Evolutionary conservation across 495 filamentous ascomycete species (phyloP).

Genomic region (Xylaria palmicola): DNA sequence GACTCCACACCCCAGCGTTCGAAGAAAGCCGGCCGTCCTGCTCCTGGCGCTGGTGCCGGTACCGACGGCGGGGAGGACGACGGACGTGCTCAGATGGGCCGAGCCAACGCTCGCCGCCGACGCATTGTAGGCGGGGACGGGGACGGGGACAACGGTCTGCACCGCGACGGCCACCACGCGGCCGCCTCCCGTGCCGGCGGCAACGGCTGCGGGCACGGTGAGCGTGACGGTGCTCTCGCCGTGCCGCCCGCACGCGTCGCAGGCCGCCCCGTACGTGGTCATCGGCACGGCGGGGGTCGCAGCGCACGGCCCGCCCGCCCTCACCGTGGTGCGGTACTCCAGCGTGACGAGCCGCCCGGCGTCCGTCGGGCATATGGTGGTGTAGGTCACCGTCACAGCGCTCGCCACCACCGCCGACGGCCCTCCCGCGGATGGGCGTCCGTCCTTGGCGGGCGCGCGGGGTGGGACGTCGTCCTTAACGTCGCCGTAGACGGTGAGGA

Average conservation of each 20-base stretch:
- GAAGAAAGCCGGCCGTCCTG: background rate
- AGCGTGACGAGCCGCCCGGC: slow-evolving; percentile 14
- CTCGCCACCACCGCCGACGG: background rate
- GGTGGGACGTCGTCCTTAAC: slow-evolving; percentile 11
- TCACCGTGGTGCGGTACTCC: slow-evolving; percentile 23
- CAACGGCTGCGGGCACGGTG: slow-evolving; percentile 17
- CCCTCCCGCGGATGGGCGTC: background rate
- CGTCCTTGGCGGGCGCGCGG: slow-evolving; percentile 22
- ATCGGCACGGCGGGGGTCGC: slow-evolving; percentile 17
- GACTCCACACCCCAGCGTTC: background rate
- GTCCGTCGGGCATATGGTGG: slow-evolving; percentile 30
- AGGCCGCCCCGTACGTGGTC: slow-evolving; percentile 19
- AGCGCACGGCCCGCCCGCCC: slow-evolving; percentile 1
- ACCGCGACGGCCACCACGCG: slow-evolving; percentile 20
- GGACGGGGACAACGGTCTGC: slow-evolving; percentile 22
- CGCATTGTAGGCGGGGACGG: background rate
- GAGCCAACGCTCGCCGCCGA: background rate
- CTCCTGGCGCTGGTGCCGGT: background rate
- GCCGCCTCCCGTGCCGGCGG: slow-evolving; percentile 1
- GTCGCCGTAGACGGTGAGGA: slow-evolving; percentile 25
- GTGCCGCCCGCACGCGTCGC: slow-evolving; percentile 20
- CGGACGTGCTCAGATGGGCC: background rate
- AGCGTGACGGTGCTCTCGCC: slow-evolving; percentile 27
- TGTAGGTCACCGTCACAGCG: slow-evolving; percentile 24
- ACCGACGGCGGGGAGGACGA: background rate